Conservation (phyloP, 495 filamentous ascomycete genomes). For the Aspergillus hancockii region DNA sequence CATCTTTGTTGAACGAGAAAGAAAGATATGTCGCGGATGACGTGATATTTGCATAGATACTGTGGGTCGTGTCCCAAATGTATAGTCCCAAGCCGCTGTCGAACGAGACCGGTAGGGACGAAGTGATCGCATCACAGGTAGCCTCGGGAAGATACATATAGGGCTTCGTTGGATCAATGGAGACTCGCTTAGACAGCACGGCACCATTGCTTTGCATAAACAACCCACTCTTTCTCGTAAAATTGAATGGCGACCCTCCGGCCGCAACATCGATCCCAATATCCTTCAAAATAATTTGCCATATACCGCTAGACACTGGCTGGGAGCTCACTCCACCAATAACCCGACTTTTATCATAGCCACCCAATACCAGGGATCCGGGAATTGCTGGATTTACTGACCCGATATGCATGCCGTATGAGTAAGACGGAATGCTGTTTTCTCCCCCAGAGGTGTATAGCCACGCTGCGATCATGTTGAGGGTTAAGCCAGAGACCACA, state of each 20-base stretch:
- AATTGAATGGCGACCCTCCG: slow-evolving; percentile 45
- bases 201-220: slow-evolving; percentile 33
- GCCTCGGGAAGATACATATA: slow-evolving; percentile 51
- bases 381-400: slow-evolving; percentile 39
- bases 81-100: slow-evolving; percentile 43
- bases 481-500: neutral
- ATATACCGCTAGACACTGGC: slow-evolving; percentile 16
- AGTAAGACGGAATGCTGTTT: slow-evolving; percentile 43
- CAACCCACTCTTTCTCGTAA: slow-evolving; percentile 34
- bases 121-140: slow-evolving; percentile 51
- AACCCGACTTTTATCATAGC: slow-evolving; percentile 52
- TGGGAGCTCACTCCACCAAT: slow-evolving; percentile 27
- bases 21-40: slow-evolving; percentile 49
- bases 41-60: slow-evolving; percentile 43
- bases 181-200: slow-evolving; percentile 24
- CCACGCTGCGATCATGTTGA: slow-evolving; percentile 7
- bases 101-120: slow-evolving; percentile 46
- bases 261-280: slow-evolving; percentile 42
- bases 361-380: slow-evolving; percentile 50
- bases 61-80: slow-evolving; percentile 48
- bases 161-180: slow-evolving; percentile 41
- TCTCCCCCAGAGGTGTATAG: slow-evolving; percentile 4
- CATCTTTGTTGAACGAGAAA: slow-evolving; percentile 46
- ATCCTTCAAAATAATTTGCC: slow-evolving; percentile 38
- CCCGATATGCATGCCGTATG: slow-evolving; percentile 56